phyloP scores from a whole-genome alignment of 2,329 filamentous ascomycete species.

The Scytalidium sp. region DNA sequence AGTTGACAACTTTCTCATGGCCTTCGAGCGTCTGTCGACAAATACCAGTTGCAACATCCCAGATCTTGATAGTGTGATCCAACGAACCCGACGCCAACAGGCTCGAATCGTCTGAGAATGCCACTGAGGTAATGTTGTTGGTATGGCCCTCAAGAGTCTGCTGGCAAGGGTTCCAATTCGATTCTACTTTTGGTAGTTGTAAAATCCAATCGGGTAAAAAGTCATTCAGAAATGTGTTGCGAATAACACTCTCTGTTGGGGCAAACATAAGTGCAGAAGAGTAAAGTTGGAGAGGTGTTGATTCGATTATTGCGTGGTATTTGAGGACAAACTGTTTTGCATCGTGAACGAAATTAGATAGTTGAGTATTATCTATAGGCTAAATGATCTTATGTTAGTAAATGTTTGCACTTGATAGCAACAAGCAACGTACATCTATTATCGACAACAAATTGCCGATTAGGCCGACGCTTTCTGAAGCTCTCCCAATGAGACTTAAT shows the following conservation, averaged over 20 bases:
- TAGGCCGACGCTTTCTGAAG: constrained; percentile 1
- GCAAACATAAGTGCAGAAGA: constrained; percentile 27
- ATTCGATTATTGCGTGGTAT: constrained; percentile 16
- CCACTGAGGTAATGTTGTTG: not conserved
- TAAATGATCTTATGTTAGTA: not conserved
- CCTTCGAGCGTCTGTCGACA: constrained; percentile 76
- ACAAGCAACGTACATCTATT: not conserved
- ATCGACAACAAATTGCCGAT: not conserved
- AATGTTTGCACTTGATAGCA: too few relatives aligned
- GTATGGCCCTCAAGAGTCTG: constrained; percentile 1
- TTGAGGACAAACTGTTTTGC: constrained; percentile 9
- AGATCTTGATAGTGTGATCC: constrained; percentile 3
- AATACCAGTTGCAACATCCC: constrained; percentile 83
- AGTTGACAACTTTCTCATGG: constrained; percentile 73
- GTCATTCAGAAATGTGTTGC: constrained; percentile 9
- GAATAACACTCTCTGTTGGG: constrained; percentile 23
- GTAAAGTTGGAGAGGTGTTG: constrained; percentile 29
- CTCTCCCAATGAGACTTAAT: constrained; percentile 1
- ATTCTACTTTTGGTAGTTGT: constrained; percentile 3
- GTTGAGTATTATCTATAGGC: not conserved
- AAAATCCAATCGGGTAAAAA: constrained; percentile 7
- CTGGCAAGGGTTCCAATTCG: constrained; percentile 1
- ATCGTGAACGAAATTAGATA: constrained; percentile 2
- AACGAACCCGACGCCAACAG: constrained; percentile 1
- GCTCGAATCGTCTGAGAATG: not conserved